A percentile compares a stretch with the other conserved stretches of the same genome.
phyloP scores from a whole-genome alignment of 441 rosid genomes.

The Melastoma candidum region DNA sequence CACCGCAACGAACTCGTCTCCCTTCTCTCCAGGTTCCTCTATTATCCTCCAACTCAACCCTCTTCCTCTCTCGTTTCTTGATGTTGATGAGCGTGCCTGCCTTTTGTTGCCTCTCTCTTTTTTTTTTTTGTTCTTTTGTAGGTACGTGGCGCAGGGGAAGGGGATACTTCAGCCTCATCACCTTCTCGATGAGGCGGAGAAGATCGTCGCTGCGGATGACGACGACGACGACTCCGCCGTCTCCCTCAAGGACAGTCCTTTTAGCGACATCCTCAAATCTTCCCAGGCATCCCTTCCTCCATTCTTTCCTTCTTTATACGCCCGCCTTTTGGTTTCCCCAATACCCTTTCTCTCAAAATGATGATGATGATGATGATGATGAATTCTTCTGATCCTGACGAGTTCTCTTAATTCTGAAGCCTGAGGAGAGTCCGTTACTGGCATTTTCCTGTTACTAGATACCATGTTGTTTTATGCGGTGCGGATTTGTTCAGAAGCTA shows the following conservation, averaged over 20 bases:
- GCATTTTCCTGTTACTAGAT: no score
- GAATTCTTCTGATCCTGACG: no score
- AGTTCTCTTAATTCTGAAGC: no score
- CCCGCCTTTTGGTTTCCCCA: neutral
- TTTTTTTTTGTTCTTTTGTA: constrained; percentile 19
- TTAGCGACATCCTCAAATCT: constrained; percentile 62
- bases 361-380: no score
- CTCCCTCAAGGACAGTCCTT: constrained; percentile 49
- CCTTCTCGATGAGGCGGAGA: constrained; percentile 76
- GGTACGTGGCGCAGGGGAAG: constrained; percentile 92
- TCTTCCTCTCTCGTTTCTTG: neutral
- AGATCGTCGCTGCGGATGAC: constrained; percentile 15
- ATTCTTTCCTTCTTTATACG: neutral
- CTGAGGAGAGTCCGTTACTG: no score
- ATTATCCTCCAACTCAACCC: neutral
- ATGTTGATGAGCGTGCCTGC: constrained; percentile 1
- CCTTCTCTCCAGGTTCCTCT: constrained; percentile 75
- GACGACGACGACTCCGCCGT: constrained; percentile 40
- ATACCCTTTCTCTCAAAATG: neutral
- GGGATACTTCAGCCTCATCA: constrained; percentile 84
- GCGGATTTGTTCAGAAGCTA: neutral
- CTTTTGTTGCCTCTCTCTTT: neutral
- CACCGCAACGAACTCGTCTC: constrained; percentile 85
- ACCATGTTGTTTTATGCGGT: neutral
- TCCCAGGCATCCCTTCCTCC: constrained; percentile 40